Percentiles rank a stretch among this genome's conserved stretches.
Evolutionary conservation across 2,329 filamentous ascomycete species (phyloP).

Genomic region (Exophiala xenobiotica): DNA sequence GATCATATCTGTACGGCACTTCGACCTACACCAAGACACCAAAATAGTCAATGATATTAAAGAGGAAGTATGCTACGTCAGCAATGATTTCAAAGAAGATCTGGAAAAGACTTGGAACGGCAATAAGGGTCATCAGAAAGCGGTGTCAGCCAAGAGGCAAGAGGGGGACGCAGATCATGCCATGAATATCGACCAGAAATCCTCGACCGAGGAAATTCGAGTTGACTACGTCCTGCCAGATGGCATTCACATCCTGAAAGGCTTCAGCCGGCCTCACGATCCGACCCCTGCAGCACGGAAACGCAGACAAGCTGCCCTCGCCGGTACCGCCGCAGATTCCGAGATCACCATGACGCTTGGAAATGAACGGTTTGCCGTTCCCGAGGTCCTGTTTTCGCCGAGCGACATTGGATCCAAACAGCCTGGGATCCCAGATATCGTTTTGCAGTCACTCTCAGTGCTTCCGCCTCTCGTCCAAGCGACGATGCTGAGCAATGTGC

Average conservation of each 20-base stretch:
- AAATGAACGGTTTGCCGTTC: conserved; percentile 88
- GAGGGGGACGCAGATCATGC: conserved; percentile 48
- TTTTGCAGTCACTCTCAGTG: conserved; percentile 72
- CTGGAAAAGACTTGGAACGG: conserved; percentile 85
- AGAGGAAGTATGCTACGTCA: conserved; percentile 81
- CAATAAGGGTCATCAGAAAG: conserved; percentile 47
- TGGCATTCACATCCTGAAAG: conserved; percentile 62
- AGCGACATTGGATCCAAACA: conserved; percentile 81
- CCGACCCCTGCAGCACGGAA: conserved; percentile 56
- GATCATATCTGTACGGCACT: conserved; percentile 83
- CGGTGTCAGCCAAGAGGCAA: conserved; percentile 31
- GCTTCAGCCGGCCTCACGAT: conserved; percentile 76
- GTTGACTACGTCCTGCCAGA: conserved; percentile 93
- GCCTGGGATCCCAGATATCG: conserved; percentile 76
- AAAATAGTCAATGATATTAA: conserved; percentile 96
- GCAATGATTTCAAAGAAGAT: conserved; percentile 71
- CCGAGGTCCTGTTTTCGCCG: conserved; percentile 86
- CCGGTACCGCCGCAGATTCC: conserved; percentile 48
- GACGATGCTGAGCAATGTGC: conserved; percentile 77
- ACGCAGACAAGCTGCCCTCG: conserved; percentile 49
- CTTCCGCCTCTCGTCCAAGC: conserved; percentile 83
- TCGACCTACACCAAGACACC: conserved; percentile 92
- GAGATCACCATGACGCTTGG: conserved; percentile 85
- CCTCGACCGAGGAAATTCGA: conserved; percentile 54
- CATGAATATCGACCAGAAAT: conserved; percentile 41